These are phyloP conservation scores for Agrocybe pediades DNA, from an alignment of 768 basidiomycete genomes.

Conservation along the genomic window DNA sequence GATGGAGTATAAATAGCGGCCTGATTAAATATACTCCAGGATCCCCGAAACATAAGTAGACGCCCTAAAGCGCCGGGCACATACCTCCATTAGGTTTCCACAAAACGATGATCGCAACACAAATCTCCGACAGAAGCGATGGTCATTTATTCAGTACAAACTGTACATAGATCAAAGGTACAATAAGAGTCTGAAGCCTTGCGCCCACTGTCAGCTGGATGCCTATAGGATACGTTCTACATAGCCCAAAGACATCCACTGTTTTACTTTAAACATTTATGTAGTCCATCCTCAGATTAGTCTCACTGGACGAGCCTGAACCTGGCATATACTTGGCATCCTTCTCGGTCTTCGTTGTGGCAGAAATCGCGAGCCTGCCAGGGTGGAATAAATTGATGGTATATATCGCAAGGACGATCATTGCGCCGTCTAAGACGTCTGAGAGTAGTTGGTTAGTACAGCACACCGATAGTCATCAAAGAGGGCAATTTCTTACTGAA, in stretches of 20 bases:
- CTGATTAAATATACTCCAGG: too few relatives aligned
- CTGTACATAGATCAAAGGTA: too few relatives aligned
- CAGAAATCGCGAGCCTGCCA: constrained; percentile 8
- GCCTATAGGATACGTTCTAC: neutral
- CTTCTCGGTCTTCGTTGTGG: neutral
- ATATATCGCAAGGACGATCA: constrained; percentile 32
- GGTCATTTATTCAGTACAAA: too few relatives aligned
- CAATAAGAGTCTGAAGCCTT: too few relatives aligned
- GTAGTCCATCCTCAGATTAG: neutral
- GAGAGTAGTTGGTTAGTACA: neutral
- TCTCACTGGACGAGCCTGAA: neutral
- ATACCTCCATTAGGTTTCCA: too few relatives aligned
- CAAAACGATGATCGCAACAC: too few relatives aligned
- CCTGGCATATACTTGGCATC: neutral
- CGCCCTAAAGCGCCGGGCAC: too few relatives aligned
- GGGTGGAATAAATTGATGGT: constrained; percentile 30
- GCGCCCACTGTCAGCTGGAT: too few relatives aligned
- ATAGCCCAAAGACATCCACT: neutral
- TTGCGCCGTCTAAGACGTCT: constrained; percentile 25
- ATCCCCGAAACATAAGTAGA: too few relatives aligned
- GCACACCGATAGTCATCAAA: neutral
- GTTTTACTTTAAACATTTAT: neutral
- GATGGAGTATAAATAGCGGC: too few relatives aligned
- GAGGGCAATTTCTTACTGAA: constrained; percentile 14
- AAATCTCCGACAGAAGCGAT: too few relatives aligned